Base-by-base conservation (phyloP, 1,284 basidiomycete genomes). In the Ceratobasidium sp. region DNA sequence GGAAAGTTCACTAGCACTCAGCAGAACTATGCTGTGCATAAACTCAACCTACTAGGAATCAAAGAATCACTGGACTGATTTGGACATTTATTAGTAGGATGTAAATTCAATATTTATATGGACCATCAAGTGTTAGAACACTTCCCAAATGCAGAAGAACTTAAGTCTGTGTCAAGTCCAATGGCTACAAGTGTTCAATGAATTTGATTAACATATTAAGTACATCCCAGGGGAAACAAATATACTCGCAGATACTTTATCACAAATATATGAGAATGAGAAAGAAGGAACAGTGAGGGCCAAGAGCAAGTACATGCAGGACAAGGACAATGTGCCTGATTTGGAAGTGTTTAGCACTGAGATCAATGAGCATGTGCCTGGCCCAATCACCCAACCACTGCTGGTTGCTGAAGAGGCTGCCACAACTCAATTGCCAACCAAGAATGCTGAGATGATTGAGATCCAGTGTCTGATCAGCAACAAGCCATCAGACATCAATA, bases 11-110 rank as follows among this genome's bases (percentile, higher is more conserved):
- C 76, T 41, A 52, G 74, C 0, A 77, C 78, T 0, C 71, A 79
- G 67, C 77, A 79, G 68, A 80, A 81, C 36, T 81, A 81, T 53
- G 76, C 77, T 0, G 75, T 79, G 0, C 78, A 82, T 50, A 74
- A 82, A 52, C 76, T 74, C 2, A 80, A 83, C 57, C 76, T 76
- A 0, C 68, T 82, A 1, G 79, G 77, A 0, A 77, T 81, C 0
- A 68, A 82, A 0, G 77, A 80, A 72, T 77, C 76, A 0, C 70
- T 81, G 0, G 73, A 76, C 23, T 79, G 79, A 41, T 83, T 78
- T 77, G 30, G 74, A 0, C 53, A 71, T 0, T 74, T 79, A 16
- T 72, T 82, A 0, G 42, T 82, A 0, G 79, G 79, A 8, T 66
- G 68, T 1, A 70, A 73, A 1, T 79, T 80, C 56, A 62, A 69